Evolutionary conservation across 2,329 filamentous ascomycete genomes (phyloP), one percentile per base, ranked within the genome.

Genomic region (Aspergillus fischeri): DNA sequence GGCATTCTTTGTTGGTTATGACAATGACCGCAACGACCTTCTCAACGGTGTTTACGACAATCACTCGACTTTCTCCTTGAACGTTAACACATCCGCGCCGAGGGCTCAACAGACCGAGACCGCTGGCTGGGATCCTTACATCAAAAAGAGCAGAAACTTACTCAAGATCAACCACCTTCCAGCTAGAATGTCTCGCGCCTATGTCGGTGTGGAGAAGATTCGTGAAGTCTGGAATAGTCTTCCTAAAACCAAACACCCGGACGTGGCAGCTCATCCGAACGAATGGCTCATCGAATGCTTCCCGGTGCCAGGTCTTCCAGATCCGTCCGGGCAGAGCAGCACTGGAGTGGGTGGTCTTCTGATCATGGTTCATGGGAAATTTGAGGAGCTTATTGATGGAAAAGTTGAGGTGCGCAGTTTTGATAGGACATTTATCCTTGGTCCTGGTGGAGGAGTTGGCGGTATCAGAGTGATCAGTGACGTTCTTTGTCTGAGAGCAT

Each of bases 251-350:
- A 83, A 83, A 48, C 92, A 96, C 70, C 88, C 91, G 1, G 83
- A 88, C 66, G 82, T 95, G 60, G 78, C 81, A 51, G 76, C 82
- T 1, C 84, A 90, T 49, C 75, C 86, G 11, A 80, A 84, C 67
- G 89, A 92, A 65, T 96, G 91, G 81, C 84, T 91, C 53, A 86
- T 96, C 69, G 91, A 96, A 73, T 92, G 90, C 63, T 87, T 91
- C 65, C 83, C 88, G 17, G 78, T 92, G 35, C 83, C 87, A 1
- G 86, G 87, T 35, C 80, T 95, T 25, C 82, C 83, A 2, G 91
- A 95, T 65, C 86, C 86, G 2, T 82, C 81, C 11, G 85, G 86
- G 1, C 75, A 87, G 61, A 87, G 81, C 59, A 70, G 77, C 1
- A 77, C 78, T 21, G 90, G 90, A 4, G 90, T 93, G 21, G 89